phyloP scores from a whole-genome alignment of 805 yeast species.

The Kuraishia floccosa region DNA sequence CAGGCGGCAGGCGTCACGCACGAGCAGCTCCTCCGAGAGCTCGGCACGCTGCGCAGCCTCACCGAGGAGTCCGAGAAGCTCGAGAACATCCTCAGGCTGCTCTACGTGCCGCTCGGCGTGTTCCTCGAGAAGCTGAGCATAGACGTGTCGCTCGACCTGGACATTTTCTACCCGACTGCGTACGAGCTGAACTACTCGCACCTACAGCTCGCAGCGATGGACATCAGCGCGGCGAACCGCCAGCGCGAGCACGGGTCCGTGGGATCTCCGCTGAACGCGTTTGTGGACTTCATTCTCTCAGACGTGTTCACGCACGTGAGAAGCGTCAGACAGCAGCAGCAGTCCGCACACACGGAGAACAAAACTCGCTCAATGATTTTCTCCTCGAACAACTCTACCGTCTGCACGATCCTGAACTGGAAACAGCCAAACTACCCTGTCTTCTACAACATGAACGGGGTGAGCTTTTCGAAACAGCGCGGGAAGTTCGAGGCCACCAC shows the following conservation, averaged over 20 bases:
- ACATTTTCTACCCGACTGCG: slow-evolving; percentile 64
- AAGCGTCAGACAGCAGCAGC: slow-evolving; percentile 22
- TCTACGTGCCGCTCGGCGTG: slow-evolving; percentile 48
- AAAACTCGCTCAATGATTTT: slow-evolving; percentile 62
- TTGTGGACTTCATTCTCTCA: slow-evolving; percentile 63
- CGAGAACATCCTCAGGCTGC: slow-evolving; percentile 29
- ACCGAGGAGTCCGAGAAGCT: slow-evolving; percentile 20
- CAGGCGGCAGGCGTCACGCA: slow-evolving; percentile 6
- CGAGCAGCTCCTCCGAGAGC: slow-evolving; percentile 7
- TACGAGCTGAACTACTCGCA: slow-evolving; percentile 19
- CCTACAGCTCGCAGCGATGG: background rate
- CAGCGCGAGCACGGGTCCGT: background rate
- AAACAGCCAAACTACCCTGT: slow-evolving; percentile 98
- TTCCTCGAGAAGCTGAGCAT: slow-evolving; percentile 45
- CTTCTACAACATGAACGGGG: slow-evolving; percentile 69
- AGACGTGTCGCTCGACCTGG: slow-evolving; percentile 58
- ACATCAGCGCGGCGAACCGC: background rate
- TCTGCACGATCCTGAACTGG: slow-evolving; percentile 95
- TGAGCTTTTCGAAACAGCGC: slow-evolving; percentile 12
- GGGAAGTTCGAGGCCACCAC: slow-evolving; percentile 22
- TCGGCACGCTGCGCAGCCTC: slow-evolving; percentile 7
- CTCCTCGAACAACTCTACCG: slow-evolving; percentile 75
- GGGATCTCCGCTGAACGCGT: slow-evolving; percentile 16
- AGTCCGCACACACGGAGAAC: slow-evolving; percentile 11
- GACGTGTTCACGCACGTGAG: slow-evolving; percentile 72